Base-by-base conservation (phyloP, 2,329 filamentous ascomycete genomes). In the Aspergillus tanneri region DNA sequence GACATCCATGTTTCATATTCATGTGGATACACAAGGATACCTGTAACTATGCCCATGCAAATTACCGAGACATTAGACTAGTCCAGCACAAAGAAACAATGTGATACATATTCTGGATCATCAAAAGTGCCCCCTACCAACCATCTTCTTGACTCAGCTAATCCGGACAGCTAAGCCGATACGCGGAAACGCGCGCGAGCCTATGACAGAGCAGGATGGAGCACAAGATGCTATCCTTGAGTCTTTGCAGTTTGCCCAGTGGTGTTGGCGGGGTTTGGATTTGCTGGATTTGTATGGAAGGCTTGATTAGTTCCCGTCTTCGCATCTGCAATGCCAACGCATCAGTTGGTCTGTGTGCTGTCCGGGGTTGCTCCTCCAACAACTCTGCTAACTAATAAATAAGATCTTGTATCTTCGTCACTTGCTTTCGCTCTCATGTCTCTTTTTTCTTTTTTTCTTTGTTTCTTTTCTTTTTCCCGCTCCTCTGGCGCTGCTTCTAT, bases 251-350 rank as follows among this genome's bases (percentile, higher is more conserved):
- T 25, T 48, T 48, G 21, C 42, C 37, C 30, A 28, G 28, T 12
- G 36, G 35, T 40, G 47, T 41, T 50, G 50, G 52, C 43, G 51
- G 52, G 55, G 53, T 47, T n/a, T 41, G 46, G 52, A 54, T 55
- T 58, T 48, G 56, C 47, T 54, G 51, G 44, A 40, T 25, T 22
- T 28, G 37, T 47, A 47, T 43, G 47, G 41, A 51, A 43, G 49
- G 52, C 47, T 54, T 53, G 53, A 51, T 57, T 59, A 59, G 55
- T 53, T 53, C 54, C 57, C 57, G 57, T 54, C 55, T 52, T 49
- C 54, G 52, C 54, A 56, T 51, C 59, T 62, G 59, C 59, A 62
- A 47, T 59, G 59, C 59, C 59, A 62, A 62, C 59, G 52, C 59
- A 62, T 61, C 59, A 57, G 43, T 55, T 61, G 59, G 59, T 60